A percentile compares a stretch with the other conserved stretches of the same genome.
Conservation (phyloP, 176 grass and related monocot genomes). For the Melocanna baccifera region DNA sequence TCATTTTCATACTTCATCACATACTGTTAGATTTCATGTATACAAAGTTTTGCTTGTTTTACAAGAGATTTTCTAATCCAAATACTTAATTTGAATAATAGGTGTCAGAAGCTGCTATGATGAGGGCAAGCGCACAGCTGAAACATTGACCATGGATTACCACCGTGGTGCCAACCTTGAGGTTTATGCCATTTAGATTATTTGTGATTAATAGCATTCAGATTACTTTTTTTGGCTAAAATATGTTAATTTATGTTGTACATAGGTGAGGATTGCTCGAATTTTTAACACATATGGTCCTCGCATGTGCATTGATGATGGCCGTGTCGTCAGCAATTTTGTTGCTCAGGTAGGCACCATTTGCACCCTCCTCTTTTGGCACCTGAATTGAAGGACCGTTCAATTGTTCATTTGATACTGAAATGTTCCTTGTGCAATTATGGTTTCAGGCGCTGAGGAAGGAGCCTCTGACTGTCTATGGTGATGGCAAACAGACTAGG, state of each 20-base stretch:
- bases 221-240: not conserved
- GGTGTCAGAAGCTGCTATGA: conserved; percentile 87
- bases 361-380: not conserved
- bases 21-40: not conserved
- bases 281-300: conserved; percentile 89
- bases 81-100: conserved; percentile 16
- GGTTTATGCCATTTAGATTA: conserved; percentile 33
- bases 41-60: not conserved
- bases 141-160: conserved; percentile 82
- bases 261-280: conserved; percentile 75
- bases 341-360: conserved; percentile 64
- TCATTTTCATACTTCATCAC: not conserved
- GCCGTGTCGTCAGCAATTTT: conserved; percentile 88
- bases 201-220: not conserved
- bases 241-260: not conserved
- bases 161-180: conserved; percentile 74
- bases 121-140: conserved; percentile 81
- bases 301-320: conserved; percentile 93
- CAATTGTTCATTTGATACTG: not conserved
- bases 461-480: conserved; percentile 81
- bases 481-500: conserved; percentile 85
- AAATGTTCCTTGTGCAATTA: not conserved
- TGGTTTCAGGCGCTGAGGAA: conserved; percentile 70
- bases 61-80: not conserved
- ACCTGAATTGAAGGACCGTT: not conserved